Evolutionary conservation across 2,329 filamentous ascomycete genomes (phyloP).

Genomic region (Chaetomiaceae sp.): DNA sequence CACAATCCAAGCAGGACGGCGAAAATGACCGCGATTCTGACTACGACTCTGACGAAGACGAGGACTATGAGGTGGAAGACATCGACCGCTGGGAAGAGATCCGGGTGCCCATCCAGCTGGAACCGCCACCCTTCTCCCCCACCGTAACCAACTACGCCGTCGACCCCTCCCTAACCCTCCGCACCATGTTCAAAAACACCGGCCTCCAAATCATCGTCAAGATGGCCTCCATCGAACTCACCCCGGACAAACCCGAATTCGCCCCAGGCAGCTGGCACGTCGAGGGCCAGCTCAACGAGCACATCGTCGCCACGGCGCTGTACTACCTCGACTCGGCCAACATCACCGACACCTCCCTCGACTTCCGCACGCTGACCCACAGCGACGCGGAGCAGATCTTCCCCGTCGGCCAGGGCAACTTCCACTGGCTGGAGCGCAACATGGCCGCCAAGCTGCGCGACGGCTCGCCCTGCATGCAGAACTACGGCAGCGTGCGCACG

Average conservation of each 20-base stretch:
- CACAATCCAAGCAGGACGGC: too few relatives aligned
- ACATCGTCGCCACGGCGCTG: conserved; percentile 48
- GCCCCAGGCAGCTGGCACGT: conserved; percentile 43
- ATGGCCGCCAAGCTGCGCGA: too few relatives aligned
- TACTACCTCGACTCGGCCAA: conserved; percentile 50
- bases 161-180: conserved; percentile 9
- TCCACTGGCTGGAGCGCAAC: too few relatives aligned
- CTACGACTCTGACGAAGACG: too few relatives aligned
- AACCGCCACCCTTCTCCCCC: conserved; percentile 8
- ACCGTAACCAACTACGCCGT: conserved; percentile 15
- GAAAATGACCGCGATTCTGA: too few relatives aligned
- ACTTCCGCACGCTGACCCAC: conserved; percentile 36
- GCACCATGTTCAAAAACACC: conserved; percentile 26
- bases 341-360: conserved; percentile 37
- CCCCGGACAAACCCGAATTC: conserved; percentile 47
- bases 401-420: too few relatives aligned
- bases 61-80: neutral
- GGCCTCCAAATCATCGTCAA: conserved; percentile 59
- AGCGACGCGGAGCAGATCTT: too few relatives aligned
- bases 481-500: conserved; percentile 37
- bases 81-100: neutral
- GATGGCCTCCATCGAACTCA: conserved; percentile 52
- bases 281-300: conserved; percentile 47
- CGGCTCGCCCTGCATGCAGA: too few relatives aligned
- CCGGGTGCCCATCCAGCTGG: conserved; percentile 13